phyloP scores from a whole-genome alignment of 306 rosid species.

The Hippophae tibetana region DNA sequence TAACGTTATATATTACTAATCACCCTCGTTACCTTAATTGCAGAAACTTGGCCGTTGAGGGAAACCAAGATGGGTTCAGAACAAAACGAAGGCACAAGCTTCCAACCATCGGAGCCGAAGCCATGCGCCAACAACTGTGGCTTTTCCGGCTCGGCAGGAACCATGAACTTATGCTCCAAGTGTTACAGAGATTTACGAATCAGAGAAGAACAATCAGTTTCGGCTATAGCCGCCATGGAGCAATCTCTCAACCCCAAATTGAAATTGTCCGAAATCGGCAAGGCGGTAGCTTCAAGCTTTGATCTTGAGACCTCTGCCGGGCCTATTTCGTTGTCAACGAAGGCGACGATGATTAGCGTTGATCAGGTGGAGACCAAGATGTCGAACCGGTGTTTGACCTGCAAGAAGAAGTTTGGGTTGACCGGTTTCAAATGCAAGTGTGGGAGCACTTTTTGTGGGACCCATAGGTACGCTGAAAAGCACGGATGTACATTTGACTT shows the following conservation, averaged over 20 bases:
- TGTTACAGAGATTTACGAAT: slow-evolving; percentile 33
- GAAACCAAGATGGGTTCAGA: slow-evolving; percentile 35
- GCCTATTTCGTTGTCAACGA: neutral
- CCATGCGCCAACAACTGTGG: slow-evolving; percentile 62
- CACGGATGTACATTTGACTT: slow-evolving; percentile 43
- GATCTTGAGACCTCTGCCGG: neutral
- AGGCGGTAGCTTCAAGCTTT: neutral
- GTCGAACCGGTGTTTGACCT: slow-evolving; percentile 35
- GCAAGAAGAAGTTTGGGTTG: slow-evolving; percentile 44
- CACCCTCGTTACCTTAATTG: neutral
- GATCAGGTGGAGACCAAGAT: slow-evolving; percentile 9
- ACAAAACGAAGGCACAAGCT: slow-evolving; percentile 38
- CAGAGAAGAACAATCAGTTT: slow-evolving; percentile 22
- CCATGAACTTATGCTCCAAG: slow-evolving; percentile 50
- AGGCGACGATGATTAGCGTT: neutral
- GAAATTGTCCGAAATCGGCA: neutral
- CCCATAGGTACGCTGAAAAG: slow-evolving; percentile 51
- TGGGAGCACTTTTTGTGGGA: slow-evolving; percentile 40
- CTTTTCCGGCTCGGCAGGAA: slow-evolving; percentile 41
- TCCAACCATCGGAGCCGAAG: slow-evolving; percentile 40
- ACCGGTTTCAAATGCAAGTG: slow-evolving; percentile 56
- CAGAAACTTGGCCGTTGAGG: neutral
- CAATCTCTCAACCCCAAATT: slow-evolving; percentile 21
- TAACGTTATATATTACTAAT: no score
- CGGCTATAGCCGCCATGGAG: slow-evolving; percentile 37